Evolutionary conservation across 2,329 filamentous ascomycete genomes (phyloP), one percentile per base, ranked within the genome.

Genomic region (Phoma herbarum): DNA sequence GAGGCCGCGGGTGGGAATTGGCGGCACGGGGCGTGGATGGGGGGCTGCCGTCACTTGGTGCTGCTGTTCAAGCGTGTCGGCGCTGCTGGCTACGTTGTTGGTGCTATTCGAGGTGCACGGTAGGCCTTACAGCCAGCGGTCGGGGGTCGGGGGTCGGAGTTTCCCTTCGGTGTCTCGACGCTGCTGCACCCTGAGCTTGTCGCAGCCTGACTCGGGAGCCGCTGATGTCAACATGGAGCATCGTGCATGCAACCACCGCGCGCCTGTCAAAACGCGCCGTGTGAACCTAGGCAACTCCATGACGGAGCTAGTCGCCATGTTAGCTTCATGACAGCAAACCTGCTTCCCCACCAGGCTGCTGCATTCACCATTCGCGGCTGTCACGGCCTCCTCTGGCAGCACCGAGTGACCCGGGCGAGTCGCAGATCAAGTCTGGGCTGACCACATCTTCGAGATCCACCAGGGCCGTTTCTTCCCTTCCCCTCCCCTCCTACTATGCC

Each of bases 371-470:
- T 41, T 22, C 41, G 35, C 60, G 55, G 57, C 52, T 59, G 54
- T 57, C 60, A 57, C 57, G 54, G 59, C 20, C 54, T 50, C 60
- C 51, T 64, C 60, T 63, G 62, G 66, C 64, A 54, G 59, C 57
- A 50, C 57, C 62, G 59, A 67, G 59, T 61, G 59, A 64, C 65
- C 65, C 61, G 56, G 61, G 53, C 59, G 49, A 51, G 57, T 63
- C 63, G 67, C 62, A 61, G 68, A 69, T 68, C 66, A 60, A 60
- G 63, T 63, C 69, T 71, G 62, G 70, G 66, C 74, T 71, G 67
- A 68, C 68, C 63, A 50, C 66, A 66, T 68, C 16, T 57, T 59
- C 62, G 59, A 52, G 49, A 37, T 55, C 61, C 54, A 46, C 57
- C 42, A 45, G 48, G 57, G 54, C 41, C 57, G 35, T 50, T 16